Conservation (phyloP, 176 grass and related monocot species). For the Oryza longistaminata region DNA sequence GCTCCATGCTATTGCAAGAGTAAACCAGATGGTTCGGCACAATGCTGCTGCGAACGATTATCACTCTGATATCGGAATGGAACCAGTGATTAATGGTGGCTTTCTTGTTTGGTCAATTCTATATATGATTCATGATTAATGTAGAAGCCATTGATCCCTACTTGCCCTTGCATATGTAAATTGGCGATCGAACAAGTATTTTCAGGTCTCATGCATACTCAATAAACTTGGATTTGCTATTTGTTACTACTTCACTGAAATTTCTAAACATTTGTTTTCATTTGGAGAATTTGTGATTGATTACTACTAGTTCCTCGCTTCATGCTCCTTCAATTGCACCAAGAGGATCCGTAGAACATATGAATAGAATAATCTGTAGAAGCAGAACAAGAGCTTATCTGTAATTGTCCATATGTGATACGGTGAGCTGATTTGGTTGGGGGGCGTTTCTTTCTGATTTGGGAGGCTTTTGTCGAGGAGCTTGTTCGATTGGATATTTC, state of each 20-base stretch:
- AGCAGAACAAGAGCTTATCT: too few species aligned
- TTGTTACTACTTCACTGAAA: background rate
- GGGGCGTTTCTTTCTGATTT: conserved; percentile 16
- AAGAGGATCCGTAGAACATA: too few species aligned
- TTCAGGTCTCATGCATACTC: background rate
- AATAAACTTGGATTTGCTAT: background rate
- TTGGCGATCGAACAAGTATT: background rate
- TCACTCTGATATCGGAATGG: background rate
- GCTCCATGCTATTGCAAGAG: background rate
- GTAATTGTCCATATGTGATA: too few species aligned
- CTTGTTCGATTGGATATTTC: background rate
- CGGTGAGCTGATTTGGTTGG: conserved; percentile 8
- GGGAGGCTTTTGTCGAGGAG: background rate
- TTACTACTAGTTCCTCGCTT: too few species aligned
- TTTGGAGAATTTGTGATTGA: too few species aligned
- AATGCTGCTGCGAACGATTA: background rate
- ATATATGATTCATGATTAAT: background rate
- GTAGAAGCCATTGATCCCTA: background rate
- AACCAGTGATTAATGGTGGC: too few species aligned
- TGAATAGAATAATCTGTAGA: too few species aligned
- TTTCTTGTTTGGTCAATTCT: too few species aligned
- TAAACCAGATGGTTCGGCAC: background rate
- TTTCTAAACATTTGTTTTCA: too few species aligned
- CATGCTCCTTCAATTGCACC: too few species aligned
- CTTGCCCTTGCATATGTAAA: background rate